Evolutionary conservation across 768 basidiomycete genomes (phyloP), one percentile per base, ranked within the genome.

Genomic region (Roridomyces roridus): DNA sequence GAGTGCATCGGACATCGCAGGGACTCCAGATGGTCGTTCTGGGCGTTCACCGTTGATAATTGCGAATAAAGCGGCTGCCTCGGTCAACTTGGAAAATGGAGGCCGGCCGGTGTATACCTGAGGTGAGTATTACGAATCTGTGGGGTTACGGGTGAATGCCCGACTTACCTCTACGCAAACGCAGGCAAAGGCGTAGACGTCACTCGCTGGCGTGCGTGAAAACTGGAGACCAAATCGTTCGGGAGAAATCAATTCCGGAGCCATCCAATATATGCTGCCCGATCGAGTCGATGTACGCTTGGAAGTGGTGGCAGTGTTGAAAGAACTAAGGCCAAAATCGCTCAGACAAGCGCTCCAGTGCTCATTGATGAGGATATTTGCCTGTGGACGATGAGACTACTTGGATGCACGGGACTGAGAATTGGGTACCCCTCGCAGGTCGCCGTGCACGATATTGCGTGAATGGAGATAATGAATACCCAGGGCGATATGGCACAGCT

Each of bases 101-200:
- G 23, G 35, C 15, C 36, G 34, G 1, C 44, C 43, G 14, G 52
- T 46, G 26, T 46, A 46, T 7, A 53, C 17, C 51, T 53, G 20
- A n/a, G 23, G n/a, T 14, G n/a, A n/a, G n/a, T n/a, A n/a, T n/a
- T 25, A 43, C 7, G 43, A 31, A 11, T n/a, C 6, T 3, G 0
- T 8, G 15, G 18, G 2, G 21, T 18, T 23, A 29, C 12, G 21
- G n/a, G n/a, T n/a, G n/a, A n/a, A 24, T 18, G 17, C 10, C n/a
- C 18, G n/a, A 23, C n/a, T n/a, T n/a, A 54, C 51, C 46, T 59
- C 58, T 3, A 53, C 14, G 46, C 58, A 59, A 17, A 54, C 40
- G 48, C 58, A 53, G 1, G 35, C 58, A 29, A 54, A 54, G 7
- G 51, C 51, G 37, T 54, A 59, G 8, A 59, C 45, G 29, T 59